Evolutionary conservation across 768 basidiomycete genomes (phyloP).

Genomic region (Xanthoconium stramineum): DNA sequence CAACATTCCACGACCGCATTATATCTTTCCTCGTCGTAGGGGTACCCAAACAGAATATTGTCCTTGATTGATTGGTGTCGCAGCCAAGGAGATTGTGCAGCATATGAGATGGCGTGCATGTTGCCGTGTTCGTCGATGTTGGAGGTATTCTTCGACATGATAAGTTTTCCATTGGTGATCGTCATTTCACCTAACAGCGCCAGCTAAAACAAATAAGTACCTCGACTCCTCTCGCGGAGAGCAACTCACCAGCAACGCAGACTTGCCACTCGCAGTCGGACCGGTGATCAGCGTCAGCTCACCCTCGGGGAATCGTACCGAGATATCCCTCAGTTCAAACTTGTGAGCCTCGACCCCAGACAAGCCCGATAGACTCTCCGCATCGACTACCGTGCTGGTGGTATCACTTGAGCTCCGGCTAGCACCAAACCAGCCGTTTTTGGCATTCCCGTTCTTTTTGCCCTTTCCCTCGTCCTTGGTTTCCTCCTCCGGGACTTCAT

Average conservation of each 20-base stretch:
- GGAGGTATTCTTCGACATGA: slow-evolving; percentile 46
- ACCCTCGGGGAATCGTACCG: slow-evolving; percentile 45
- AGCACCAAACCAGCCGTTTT: background rate
- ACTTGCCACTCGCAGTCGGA: slow-evolving; percentile 50
- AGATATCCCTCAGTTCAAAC: slow-evolving; percentile 44
- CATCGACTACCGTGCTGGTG: slow-evolving; percentile 12
- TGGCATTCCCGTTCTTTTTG: slow-evolving; percentile 14
- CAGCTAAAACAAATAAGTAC: slow-evolving; percentile 18
- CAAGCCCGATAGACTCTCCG: slow-evolving; percentile 10
- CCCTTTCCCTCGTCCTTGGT: slow-evolving; percentile 21
- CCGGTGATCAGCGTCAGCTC: slow-evolving; percentile 45
- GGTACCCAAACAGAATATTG: slow-evolving; percentile 78
- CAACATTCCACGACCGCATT: slow-evolving; percentile 78
- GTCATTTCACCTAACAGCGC: slow-evolving; percentile 42
- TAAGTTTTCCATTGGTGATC: slow-evolving; percentile 32
- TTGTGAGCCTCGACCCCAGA: slow-evolving; percentile 26
- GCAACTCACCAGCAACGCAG: slow-evolving; percentile 39
- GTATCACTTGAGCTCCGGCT: slow-evolving; percentile 8
- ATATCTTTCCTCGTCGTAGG: slow-evolving; percentile 69
- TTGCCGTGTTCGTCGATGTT: slow-evolving; percentile 58
- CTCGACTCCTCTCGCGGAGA: background rate
- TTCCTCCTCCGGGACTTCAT: slow-evolving; percentile 39
- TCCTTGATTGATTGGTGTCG: slow-evolving; percentile 72
- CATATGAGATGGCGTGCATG: slow-evolving; percentile 66
- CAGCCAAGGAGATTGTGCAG: slow-evolving; percentile 70